Percentiles rank a stretch among this genome's conserved stretches.
These are phyloP conservation scores for Capsicum chinense DNA, from an alignment of 257 asterid genomes.

Conservation along the genomic window DNA sequence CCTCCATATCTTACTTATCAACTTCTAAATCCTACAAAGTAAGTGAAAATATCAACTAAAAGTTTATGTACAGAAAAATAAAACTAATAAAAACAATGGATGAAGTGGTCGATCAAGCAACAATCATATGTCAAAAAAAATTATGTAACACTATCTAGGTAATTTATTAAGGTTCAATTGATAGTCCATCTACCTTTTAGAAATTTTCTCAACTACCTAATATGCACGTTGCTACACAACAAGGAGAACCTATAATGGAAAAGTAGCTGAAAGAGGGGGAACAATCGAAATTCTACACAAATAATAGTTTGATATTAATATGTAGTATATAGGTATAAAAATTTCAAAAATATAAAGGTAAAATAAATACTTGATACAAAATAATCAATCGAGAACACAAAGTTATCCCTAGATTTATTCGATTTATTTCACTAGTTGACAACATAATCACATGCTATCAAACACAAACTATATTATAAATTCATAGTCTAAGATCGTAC, in stretches of 20 bases:
- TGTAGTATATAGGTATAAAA: background rate
- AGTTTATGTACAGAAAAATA: background rate
- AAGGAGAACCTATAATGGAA: background rate
- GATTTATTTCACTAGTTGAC: background rate
- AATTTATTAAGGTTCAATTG: background rate
- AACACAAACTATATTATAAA: background rate
- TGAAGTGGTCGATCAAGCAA: background rate
- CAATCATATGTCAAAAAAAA: background rate
- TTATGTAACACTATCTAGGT: background rate
- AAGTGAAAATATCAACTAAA: background rate
- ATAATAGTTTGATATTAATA: background rate
- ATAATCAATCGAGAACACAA: background rate
- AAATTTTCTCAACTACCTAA: background rate
- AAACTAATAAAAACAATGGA: background rate
- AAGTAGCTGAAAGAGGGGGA: background rate
- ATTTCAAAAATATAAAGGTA: background rate
- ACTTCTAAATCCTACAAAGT: background rate
- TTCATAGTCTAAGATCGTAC: background rate
- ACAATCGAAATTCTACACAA: background rate
- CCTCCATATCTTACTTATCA: background rate
- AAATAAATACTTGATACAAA: background rate
- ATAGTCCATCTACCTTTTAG: background rate
- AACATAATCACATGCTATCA: background rate
- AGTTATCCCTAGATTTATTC: background rate
- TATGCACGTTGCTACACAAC: background rate